Evolutionary conservation across 495 filamentous ascomycete species (phyloP).

Genomic region (Aspergillus olivimuriae): DNA sequence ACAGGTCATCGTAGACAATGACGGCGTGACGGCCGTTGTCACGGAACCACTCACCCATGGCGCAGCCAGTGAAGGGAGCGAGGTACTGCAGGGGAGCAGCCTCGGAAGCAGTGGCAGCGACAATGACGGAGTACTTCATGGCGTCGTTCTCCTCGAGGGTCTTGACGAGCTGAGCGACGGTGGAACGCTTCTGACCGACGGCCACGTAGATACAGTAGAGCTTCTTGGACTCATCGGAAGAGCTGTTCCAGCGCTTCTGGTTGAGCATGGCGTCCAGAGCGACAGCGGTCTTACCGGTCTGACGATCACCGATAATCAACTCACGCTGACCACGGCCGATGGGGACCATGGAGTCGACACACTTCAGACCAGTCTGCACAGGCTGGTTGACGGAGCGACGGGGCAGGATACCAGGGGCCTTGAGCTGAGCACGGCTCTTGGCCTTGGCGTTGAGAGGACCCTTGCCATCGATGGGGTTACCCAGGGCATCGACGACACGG

Average conservation of each 20-base stretch:
- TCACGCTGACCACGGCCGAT: constrained; percentile 99
- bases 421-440: constrained; percentile 95
- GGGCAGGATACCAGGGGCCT: constrained; percentile 97
- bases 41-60: constrained; percentile 83
- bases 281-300: constrained; percentile 99
- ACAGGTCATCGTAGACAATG: constrained; percentile 93
- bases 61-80: constrained; percentile 83
- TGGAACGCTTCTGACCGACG: constrained; percentile 98
- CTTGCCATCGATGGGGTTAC: constrained; percentile 99
- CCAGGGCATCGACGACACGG: constrained; percentile 96
- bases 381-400: constrained; percentile 96
- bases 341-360: constrained; percentile 98
- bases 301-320: constrained; percentile 99
- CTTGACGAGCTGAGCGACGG: constrained; percentile 97
- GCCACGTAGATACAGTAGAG: constrained; percentile 99
- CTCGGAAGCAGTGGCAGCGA: constrained; percentile 97
- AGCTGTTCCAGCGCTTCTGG: constrained; percentile 96
- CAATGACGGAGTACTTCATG: constrained; percentile 96
- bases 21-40: constrained; percentile 90
- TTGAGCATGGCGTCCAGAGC: constrained; percentile 98
- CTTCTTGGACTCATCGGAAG: constrained; percentile 88
- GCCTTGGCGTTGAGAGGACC: constrained; percentile 85
- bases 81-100: constrained; percentile 92
- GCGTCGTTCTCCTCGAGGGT: constrained; percentile 99
- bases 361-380: constrained; percentile 98